Evolutionary conservation across 2,329 filamentous ascomycete genomes (phyloP).

Genomic region (Talaromyces rugulosus): DNA sequence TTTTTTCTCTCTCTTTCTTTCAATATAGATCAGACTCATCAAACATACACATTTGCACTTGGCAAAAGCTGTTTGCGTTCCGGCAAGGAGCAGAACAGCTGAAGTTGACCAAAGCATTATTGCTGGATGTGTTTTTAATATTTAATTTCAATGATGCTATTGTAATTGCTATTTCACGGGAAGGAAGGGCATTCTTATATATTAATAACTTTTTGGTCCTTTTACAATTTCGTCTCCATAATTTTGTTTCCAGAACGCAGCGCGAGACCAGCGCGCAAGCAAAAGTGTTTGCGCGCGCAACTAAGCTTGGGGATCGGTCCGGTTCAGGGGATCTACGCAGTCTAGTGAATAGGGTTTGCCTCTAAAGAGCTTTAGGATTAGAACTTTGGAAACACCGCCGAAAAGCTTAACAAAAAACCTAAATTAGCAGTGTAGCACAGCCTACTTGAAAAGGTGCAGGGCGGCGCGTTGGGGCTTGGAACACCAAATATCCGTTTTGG

Average conservation of each 20-base stretch:
- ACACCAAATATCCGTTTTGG: neutral
- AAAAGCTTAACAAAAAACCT: too few species aligned
- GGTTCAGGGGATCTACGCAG: neutral
- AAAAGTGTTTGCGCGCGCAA: neutral
- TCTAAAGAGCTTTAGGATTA: too few species aligned
- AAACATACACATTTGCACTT: slow-evolving; percentile 3
- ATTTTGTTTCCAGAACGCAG: neutral
- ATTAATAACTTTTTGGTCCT: neutral
- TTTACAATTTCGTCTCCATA: neutral
- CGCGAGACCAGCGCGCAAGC: neutral
- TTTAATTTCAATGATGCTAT: neutral
- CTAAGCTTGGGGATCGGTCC: neutral
- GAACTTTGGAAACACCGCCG: too few species aligned
- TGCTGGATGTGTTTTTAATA: neutral
- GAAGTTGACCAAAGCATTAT: neutral
- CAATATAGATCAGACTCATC: neutral
- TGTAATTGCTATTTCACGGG: neutral
- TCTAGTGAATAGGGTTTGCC: too few species aligned
- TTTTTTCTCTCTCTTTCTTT: neutral
- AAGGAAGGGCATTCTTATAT: neutral
- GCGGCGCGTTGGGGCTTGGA: neutral
- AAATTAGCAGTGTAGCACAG: too few species aligned
- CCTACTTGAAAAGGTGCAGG: too few species aligned
- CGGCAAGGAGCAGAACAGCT: slow-evolving; percentile 1
- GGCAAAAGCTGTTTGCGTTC: neutral